Base-by-base conservation (phyloP, 768 basidiomycete genomes). In the Phallus indusiatus region DNA sequence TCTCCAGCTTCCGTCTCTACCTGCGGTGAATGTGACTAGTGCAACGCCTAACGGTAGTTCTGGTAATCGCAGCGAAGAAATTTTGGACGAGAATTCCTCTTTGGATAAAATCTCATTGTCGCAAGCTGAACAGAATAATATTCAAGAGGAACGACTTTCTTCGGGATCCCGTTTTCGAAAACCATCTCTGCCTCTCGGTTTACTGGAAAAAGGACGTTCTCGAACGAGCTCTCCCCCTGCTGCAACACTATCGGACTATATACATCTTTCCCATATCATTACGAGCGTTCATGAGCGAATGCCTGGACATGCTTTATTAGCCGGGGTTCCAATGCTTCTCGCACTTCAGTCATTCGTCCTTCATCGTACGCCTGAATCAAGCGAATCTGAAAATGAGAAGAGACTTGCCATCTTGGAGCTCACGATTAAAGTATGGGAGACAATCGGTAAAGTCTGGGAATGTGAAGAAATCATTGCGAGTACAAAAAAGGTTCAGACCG, bases 281-380 rank as follows among this genome's bases (percentile, higher is more conserved):
- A 77, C 74, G 5, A 78, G 80, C 2, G 75, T 90, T 24, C 85
- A 91, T 53, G 76, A 85, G 62, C 77, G 85, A 53, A 69, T 90
- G n/a, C 92, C 94, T 1, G 72, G 86, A 24, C 81, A 86, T 47
- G 87, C 84, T 1, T 65, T 95, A 46, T 71, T 93, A 17, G 82
- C 84, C 1, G 89, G 91, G 20, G 72, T 90, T 35, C 93, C 94
- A 5, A 93, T 96, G 90, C 70, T 96, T 24, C 67, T 90, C n/a
- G 84, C 88, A 1, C 69, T 95, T 53, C 81, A 89, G 57, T 69
- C 65, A 7, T 80, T 80, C 10, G 72, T 80, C 16, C 12, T 59
- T 0, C 66, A 67, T 16, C 62, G 57, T 3, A 74, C 75, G 35
- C 64, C 75, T 24, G 74, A 75, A n/a, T 73, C 75, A 17, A 66